Base-by-base conservation (phyloP, 1,139 yeast species). In the Saccharomyces hybrid region DNA sequence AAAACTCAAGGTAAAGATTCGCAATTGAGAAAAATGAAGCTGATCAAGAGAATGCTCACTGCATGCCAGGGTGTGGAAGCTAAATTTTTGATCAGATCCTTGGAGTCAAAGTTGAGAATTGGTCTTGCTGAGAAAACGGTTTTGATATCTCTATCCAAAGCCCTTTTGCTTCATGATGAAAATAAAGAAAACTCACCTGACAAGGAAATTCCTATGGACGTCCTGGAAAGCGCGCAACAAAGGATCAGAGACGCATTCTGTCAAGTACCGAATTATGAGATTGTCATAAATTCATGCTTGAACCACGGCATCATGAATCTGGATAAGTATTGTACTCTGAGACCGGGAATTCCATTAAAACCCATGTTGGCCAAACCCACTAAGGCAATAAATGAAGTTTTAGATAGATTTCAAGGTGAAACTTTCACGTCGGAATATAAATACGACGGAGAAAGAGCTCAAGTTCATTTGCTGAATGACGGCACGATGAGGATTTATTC, bases 291-390 rank as follows among this genome's bases (percentile, higher is more conserved):
- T 8, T 79, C 82, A 1, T 84, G 91, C 2, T 71, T 86, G 57
- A 75, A 83, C 34, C 69, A 81, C 64, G 98, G 98, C 0, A 77
- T 91, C 2, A 72, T 76, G 61, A 76, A 84, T 49, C 69, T 93
- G 38, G 74, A 80, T 48, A 84, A 86, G 9, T 81, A 85, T 61
- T 84, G 95, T 64, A 83, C 82, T 49, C 73, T 93, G 56, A 83
- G 85, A 8, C 97, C 99, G 0, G 98, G 99, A 1, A 83, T 95
- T 14, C 99, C 99, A 0, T 76, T 93, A 63, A 91, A 91, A 67
- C 99, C 99, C 0, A 93, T 93, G 99, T 79, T 93, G 65, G 99
- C 99, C 4, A 93, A 93, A 67, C 99, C 99, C 1, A 91, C 99
- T 0, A 93, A 93, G 66, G 82, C 97, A 2, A 84, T 95, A 49